phyloP scores from a whole-genome alignment of 805 yeast species.

The Yueomyces sinensis region DNA sequence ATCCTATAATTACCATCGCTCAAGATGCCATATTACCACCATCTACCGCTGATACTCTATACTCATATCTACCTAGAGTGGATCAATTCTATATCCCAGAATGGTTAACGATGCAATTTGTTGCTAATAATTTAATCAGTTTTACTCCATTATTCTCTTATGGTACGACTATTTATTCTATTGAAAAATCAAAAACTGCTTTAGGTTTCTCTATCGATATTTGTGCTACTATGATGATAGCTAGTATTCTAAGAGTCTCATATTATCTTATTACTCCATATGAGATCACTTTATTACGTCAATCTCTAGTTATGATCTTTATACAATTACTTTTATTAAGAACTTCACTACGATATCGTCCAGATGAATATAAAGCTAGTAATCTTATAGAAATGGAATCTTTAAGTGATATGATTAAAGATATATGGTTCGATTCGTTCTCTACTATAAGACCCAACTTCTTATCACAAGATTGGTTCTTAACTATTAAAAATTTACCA shows the following conservation, averaged over 20 bases:
- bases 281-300: slow-evolving; percentile 66
- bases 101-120: slow-evolving; percentile 39
- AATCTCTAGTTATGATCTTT: slow-evolving; percentile 72
- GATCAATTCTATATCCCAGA: slow-evolving; percentile 35
- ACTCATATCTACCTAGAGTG: slow-evolving; percentile 24
- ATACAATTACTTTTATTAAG: slow-evolving; percentile 57
- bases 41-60: slow-evolving; percentile 9
- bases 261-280: slow-evolving; percentile 73
- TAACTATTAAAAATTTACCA: slow-evolving; percentile 11
- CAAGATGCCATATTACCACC: neutral
- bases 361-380: slow-evolving; percentile 28
- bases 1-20: neutral
- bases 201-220: slow-evolving; percentile 84
- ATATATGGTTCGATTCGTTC: slow-evolving; percentile 24
- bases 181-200: slow-evolving; percentile 48
- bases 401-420: slow-evolving; percentile 17
- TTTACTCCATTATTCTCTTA: slow-evolving; percentile 80
- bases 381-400: slow-evolving; percentile 26
- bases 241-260: slow-evolving; percentile 58
- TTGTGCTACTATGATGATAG: slow-evolving; percentile 79
- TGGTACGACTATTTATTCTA: slow-evolving; percentile 67
- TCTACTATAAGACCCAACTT: slow-evolving; percentile 5
- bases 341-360: slow-evolving; percentile 48
- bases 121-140: slow-evolving; percentile 53
- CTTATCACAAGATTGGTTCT: slow-evolving; percentile 20